Evolutionary conservation across 352 stramenopile genomes (phyloP).

Genomic region (Peronospora farinosa): DNA sequence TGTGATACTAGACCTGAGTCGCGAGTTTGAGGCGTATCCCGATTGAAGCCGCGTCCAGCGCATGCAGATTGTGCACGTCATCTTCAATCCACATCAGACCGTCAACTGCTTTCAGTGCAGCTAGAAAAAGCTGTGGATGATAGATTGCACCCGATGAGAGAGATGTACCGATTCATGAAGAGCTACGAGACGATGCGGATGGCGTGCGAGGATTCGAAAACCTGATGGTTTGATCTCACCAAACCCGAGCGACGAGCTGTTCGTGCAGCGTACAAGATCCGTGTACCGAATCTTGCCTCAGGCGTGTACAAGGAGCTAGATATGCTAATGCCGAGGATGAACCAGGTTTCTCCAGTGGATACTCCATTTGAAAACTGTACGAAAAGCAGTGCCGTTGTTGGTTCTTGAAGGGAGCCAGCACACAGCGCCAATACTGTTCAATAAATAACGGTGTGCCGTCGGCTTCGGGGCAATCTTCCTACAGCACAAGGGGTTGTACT

Average conservation of each 20-base stretch:
- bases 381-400: conserved; percentile 3
- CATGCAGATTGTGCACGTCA: conserved; percentile 35
- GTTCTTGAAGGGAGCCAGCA: conserved; percentile 17
- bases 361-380: conserved; percentile 8
- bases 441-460: conserved; percentile 3
- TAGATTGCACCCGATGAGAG: conserved; percentile 74
- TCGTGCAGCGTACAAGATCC: conserved; percentile 34
- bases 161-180: conserved; percentile 65
- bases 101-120: conserved; percentile 36
- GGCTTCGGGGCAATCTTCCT: background rate
- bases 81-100: conserved; percentile 28
- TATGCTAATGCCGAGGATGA: conserved; percentile 36
- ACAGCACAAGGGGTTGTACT: background rate
- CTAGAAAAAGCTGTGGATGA: conserved; percentile 60
- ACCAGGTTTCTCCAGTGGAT: conserved; percentile 18
- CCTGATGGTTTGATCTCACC: conserved; percentile 49
- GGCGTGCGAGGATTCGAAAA: conserved; percentile 19
- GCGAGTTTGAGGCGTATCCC: conserved; percentile 29
- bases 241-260: conserved; percentile 46
- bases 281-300: conserved; percentile 35
- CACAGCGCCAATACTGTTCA: conserved; percentile 6
- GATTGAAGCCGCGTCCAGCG: no score
- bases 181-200: conserved; percentile 35
- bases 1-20: conserved; percentile 48
- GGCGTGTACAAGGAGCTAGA: conserved; percentile 40